Base-by-base conservation (phyloP, 164 flowering plant genomes). In the Berberis thunbergii region DNA sequence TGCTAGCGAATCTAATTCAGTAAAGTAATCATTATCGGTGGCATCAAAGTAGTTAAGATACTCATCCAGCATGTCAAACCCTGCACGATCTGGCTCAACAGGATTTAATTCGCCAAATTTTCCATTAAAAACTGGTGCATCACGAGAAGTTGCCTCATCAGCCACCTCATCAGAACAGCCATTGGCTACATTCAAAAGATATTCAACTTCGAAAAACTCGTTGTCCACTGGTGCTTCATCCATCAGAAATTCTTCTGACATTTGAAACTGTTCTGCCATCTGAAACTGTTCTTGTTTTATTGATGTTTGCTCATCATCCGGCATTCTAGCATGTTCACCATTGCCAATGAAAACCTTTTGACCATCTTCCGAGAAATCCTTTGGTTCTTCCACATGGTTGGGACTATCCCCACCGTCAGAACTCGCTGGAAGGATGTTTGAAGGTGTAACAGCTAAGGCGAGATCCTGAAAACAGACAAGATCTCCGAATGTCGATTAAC, bases 1-100 rank as follows among this genome's bases (percentile, higher is more conserved):
- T 46, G 66, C 56, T 56, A 73, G 69, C 67, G 71, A 54, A 69
- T 78, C 80, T n/a, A 71, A 64, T 60, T 44, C 41, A 49, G 61
- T 38, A 40, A 42, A 45, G 42, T 63, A 44, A 64, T 65, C 70
- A 43, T 69, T 76, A 50, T 76, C 86, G 52, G 68, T 65, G 1
- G 74, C 76, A 73, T 81, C 80, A 56, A 80, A 72, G 79, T 62
- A 83, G 5, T 57, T 60, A 10, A 83, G 82, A 65, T 73, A 79
- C 48, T 84, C 83, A 43, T 81, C 81, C 45, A 80, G 66, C 75
- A 71, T 64, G 59, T 77, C 83, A 71, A 79, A 72, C 48, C 62
- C 75, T n/a, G 62, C 49, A 8, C 72, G 44, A 63, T 78, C 80
- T 7, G 60, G 65, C 44, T 71, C 78, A 38, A 52, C 45, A 38